A percentile compares a stretch with the other conserved stretches of the same genome.
These are phyloP conservation scores for Cryphonectria japonica DNA, from an alignment of 2,329 filamentous ascomycete species.

Conservation along the genomic window DNA sequence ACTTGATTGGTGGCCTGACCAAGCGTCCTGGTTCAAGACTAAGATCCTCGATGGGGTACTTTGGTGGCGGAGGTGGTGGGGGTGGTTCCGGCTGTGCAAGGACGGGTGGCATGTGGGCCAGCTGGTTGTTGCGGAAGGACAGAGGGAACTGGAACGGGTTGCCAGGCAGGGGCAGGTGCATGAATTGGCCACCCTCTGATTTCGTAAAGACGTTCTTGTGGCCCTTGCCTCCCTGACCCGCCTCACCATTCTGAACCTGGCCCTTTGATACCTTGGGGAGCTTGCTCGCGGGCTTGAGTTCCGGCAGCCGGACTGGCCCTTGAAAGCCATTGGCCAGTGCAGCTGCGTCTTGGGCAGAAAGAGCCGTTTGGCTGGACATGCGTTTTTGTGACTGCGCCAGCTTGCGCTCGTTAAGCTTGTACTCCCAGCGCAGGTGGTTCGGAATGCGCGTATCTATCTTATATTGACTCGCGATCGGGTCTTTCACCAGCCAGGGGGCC, in stretches of 20 bases:
- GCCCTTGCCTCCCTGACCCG: slow-evolving; percentile 39
- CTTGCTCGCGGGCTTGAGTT: slow-evolving; percentile 75
- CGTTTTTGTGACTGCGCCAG: slow-evolving; percentile 70
- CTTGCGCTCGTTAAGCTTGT: slow-evolving; percentile 76
- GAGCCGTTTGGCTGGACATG: slow-evolving; percentile 40
- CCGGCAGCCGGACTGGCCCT: slow-evolving; percentile 65
- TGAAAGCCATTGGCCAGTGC: slow-evolving; percentile 41
- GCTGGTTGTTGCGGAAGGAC: slow-evolving; percentile 48
- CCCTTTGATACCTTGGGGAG: slow-evolving; percentile 69
- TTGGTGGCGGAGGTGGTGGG: slow-evolving; percentile 74
- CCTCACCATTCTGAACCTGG: slow-evolving; percentile 56
- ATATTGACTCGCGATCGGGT: slow-evolving; percentile 80
- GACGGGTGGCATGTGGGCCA: slow-evolving; percentile 45
- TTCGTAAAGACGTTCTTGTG: slow-evolving; percentile 43
- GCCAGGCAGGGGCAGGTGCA: slow-evolving; percentile 46
- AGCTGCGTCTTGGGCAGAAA: slow-evolving; percentile 48
- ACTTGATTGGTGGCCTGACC: slow-evolving; percentile 76
- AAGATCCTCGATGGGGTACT: slow-evolving; percentile 95
- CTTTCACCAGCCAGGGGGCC: slow-evolving; percentile 95
- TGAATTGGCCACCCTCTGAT: slow-evolving; percentile 43
- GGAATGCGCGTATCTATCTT: slow-evolving; percentile 88
- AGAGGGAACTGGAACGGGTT: slow-evolving; percentile 53
- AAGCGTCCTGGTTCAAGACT: slow-evolving; percentile 72
- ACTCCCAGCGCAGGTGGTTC: slow-evolving; percentile 78
- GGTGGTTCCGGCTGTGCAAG: slow-evolving; percentile 47